Percentiles rank a stretch among this genome's conserved stretches.
phyloP scores from a whole-genome alignment of 1,139 yeast species.

The Magnusiomyces clavatus region DNA sequence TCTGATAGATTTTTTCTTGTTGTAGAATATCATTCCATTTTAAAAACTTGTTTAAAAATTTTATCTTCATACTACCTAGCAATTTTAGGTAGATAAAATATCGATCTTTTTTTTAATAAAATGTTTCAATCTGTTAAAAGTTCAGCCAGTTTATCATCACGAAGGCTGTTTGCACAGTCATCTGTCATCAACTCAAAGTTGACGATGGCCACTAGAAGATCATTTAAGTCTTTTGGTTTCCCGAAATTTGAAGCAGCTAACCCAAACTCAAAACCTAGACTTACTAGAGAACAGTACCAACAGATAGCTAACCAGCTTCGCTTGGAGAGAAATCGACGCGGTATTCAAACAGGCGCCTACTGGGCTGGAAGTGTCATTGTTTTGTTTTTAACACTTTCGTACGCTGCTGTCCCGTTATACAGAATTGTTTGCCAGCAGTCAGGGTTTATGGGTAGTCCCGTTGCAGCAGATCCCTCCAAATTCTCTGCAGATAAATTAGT shows the following conservation, averaged over 20 bases:
- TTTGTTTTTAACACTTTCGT: conserved; percentile 69
- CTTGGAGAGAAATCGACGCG: conserved; percentile 28
- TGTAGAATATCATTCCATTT: too few relatives aligned
- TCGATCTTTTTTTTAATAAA: too few relatives aligned
- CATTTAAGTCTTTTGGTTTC: too few relatives aligned
- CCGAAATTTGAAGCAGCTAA: not conserved
- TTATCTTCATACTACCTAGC: too few relatives aligned
- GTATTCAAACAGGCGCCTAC: conserved; percentile 48
- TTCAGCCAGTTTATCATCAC: too few relatives aligned
- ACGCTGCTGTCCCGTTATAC: conserved; percentile 89
- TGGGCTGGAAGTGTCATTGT: conserved; percentile 68
- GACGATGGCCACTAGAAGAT: too few relatives aligned
- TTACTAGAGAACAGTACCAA: conserved; percentile 13
- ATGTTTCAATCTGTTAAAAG: too few relatives aligned
- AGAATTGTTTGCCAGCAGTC: conserved; percentile 90
- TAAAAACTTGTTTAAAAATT: too few relatives aligned
- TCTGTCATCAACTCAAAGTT: too few relatives aligned
- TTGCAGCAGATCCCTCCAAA: conserved; percentile 60
- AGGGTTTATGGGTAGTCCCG: conserved; percentile 94
- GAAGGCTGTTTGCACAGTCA: too few relatives aligned
- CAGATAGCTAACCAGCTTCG: conserved; percentile 29
- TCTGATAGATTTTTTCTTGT: too few relatives aligned
- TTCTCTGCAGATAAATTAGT: conserved; percentile 82
- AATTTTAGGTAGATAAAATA: too few relatives aligned
- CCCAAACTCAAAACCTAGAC: conserved; percentile 1